Conservation (phyloP, 371 early-diverging fungal species). For the Apophysomyces elegans region DNA sequence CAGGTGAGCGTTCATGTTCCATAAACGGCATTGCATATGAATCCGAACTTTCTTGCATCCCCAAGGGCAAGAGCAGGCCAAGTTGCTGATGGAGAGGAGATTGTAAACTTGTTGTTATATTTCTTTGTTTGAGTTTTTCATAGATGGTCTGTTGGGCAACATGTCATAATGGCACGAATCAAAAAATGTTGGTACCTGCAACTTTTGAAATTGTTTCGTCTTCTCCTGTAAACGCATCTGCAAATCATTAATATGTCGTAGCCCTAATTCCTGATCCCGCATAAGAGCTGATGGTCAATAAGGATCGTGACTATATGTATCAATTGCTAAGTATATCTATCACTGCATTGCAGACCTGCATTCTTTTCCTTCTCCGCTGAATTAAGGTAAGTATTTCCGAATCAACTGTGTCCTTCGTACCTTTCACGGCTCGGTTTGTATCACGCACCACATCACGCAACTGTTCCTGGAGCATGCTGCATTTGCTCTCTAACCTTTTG, state of each 20-base stretch:
- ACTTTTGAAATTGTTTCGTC: conserved; percentile 66
- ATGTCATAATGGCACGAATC: neutral
- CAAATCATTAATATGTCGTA: conserved; percentile 52
- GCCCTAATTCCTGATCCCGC: conserved; percentile 62
- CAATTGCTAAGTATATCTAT: neutral
- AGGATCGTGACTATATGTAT: neutral
- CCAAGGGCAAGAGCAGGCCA: neutral
- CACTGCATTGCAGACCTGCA: conserved; percentile 14
- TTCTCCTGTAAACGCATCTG: conserved; percentile 66
- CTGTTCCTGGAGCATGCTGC: conserved; percentile 49
- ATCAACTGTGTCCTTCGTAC: conserved; percentile 27
- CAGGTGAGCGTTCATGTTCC: neutral
- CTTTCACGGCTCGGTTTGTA: conserved; percentile 53
- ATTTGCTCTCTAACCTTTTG: conserved; percentile 58
- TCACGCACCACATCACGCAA: conserved; percentile 54
- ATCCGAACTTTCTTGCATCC: neutral
- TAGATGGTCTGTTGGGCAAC: conserved; percentile 48
- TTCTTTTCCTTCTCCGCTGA: conserved; percentile 35
- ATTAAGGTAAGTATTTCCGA: neutral
- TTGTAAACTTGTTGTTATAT: conserved; percentile 39
- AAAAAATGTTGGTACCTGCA: conserved; percentile 47
- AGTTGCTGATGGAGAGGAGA: conserved; percentile 16
- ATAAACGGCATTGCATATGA: neutral
- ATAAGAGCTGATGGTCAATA: conserved; percentile 28
- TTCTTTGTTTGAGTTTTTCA: conserved; percentile 61